These are phyloP conservation scores for Pascua guehoae DNA, from an alignment of 1,284 basidiomycete genomes.

Conservation along the genomic window DNA sequence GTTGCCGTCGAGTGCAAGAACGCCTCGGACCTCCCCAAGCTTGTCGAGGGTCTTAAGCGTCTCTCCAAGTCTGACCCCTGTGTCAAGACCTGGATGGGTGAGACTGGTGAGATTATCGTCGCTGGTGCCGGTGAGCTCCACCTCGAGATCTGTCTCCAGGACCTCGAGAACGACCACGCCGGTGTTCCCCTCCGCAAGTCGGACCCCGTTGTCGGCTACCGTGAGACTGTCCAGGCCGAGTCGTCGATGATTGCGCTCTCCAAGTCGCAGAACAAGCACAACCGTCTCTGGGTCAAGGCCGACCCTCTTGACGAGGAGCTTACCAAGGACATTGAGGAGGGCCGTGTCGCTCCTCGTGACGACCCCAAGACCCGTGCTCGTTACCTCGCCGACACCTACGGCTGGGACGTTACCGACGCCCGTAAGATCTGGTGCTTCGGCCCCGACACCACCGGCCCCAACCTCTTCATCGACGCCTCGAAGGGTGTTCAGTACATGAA, in stretches of 20 bases:
- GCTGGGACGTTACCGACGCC: constrained; percentile 99
- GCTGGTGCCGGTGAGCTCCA: constrained; percentile 99
- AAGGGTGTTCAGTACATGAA: constrained; percentile 98
- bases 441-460: constrained; percentile 95
- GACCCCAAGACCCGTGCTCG: constrained; percentile 97
- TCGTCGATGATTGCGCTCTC: constrained; percentile 95
- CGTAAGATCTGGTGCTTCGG: constrained; percentile 99
- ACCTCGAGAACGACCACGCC: constrained; percentile 98
- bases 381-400: constrained; percentile 90
- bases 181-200: constrained; percentile 99
- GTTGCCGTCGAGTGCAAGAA: constrained; percentile 99
- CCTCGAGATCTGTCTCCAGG: constrained; percentile 99
- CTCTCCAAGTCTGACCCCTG: constrained; percentile 99
- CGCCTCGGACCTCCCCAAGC: constrained; percentile 96
- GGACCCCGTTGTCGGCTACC: constrained; percentile 96
- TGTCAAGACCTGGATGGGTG: constrained; percentile 91
- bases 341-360: constrained; percentile 84
- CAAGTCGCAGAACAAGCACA: constrained; percentile 99
- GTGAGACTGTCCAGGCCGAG: constrained; percentile 96
- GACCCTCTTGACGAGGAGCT: constrained; percentile 91
- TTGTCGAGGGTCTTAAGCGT: constrained; percentile 99
- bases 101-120: constrained; percentile 97
- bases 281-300: constrained; percentile 93
- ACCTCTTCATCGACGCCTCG: constrained; percentile 95
- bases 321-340: constrained; percentile 84